These are phyloP conservation scores for Apiotrichum gracile DNA, from an alignment of 1,284 basidiomycete species.

Conservation along the genomic window DNA sequence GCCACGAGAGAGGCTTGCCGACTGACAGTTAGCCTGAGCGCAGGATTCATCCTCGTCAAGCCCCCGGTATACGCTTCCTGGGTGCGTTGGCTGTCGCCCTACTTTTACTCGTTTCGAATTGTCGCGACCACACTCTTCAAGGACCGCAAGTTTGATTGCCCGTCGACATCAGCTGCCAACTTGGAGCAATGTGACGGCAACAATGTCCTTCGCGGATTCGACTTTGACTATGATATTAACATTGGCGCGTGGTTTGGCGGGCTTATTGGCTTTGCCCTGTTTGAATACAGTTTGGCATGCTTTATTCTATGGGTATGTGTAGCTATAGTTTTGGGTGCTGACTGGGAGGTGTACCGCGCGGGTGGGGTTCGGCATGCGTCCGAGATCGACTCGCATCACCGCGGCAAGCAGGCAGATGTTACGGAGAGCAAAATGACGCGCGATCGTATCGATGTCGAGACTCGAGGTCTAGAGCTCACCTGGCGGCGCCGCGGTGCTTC, in stretches of 20 bases:
- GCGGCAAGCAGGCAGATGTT: constrained; percentile 41
- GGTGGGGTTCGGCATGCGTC: constrained; percentile 49
- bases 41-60: constrained; percentile 41
- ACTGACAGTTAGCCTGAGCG: constrained; percentile 22
- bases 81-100: constrained; percentile 46
- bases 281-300: constrained; percentile 39
- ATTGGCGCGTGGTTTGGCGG: constrained; percentile 48
- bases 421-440: constrained; percentile 45
- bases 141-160: constrained; percentile 47
- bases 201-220: constrained; percentile 46
- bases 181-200: constrained; percentile 47
- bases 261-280: constrained; percentile 43
- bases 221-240: constrained; percentile 36
- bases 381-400: constrained; percentile 37
- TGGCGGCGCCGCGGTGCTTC: constrained; percentile 34
- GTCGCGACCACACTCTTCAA: constrained; percentile 46
- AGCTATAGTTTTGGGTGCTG: neutral
- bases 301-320: constrained; percentile 33
- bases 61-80: constrained; percentile 49
- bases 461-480: constrained; percentile 35
- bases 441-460: constrained; percentile 43
- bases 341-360: constrained; percentile 31
- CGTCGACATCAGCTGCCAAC: constrained; percentile 35
- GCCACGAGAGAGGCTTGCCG: neutral
- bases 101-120: constrained; percentile 43